Evolutionary conservation across 495 filamentous ascomycete species (phyloP).

Genomic region (Penicillium canescens): DNA sequence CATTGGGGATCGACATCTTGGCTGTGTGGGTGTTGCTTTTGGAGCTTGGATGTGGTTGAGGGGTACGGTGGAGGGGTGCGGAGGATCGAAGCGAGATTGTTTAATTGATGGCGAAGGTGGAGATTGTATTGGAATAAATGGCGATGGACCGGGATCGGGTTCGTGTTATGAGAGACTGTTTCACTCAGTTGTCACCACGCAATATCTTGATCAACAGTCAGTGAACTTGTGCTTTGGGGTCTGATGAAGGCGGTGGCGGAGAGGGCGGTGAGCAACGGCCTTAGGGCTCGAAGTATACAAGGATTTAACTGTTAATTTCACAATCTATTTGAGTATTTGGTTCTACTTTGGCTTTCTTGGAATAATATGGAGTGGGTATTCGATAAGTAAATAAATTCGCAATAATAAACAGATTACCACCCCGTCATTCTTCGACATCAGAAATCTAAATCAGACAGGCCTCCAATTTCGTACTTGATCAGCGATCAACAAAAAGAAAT

Average conservation of each 20-base stretch:
- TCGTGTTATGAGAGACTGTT: not conserved
- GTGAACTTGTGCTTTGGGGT: not conserved
- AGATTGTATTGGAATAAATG: not conserved
- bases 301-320: too few relatives aligned
- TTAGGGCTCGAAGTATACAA: constrained; percentile 3
- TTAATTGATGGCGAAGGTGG: not conserved
- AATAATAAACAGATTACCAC: constrained; percentile 1
- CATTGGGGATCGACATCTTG: constrained; percentile 92
- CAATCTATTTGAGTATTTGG: too few relatives aligned
- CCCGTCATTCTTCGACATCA: constrained; percentile 1
- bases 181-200: not conserved
- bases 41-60: constrained; percentile 9
- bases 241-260: not conserved
- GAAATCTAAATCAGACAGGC: not conserved
- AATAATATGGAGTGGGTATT: not conserved
- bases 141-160: not conserved
- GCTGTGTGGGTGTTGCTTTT: constrained; percentile 5
- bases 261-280: not conserved
- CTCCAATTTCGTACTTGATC: not conserved
- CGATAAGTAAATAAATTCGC: not conserved
- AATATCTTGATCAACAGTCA: constrained; percentile 3
- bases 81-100: constrained; percentile 3
- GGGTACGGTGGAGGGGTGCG: constrained; percentile 10
- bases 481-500: not conserved
- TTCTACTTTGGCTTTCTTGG: too few relatives aligned